Evolutionary conservation across 2,329 filamentous ascomycete genomes (phyloP).

Genomic region (Ophiostoma novo-ulmi): DNA sequence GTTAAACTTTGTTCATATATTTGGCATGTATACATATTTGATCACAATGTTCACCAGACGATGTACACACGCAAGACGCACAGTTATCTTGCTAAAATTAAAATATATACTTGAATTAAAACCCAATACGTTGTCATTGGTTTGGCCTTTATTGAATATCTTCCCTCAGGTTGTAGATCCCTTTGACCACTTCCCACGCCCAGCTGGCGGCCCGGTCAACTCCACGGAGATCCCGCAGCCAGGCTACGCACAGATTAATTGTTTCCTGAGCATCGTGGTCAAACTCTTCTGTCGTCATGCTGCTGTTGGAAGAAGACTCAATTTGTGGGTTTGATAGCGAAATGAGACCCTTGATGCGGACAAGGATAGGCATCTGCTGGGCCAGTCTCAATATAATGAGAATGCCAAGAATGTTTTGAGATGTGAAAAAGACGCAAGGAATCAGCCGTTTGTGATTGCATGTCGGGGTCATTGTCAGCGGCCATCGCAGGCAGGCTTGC

Average conservation of each 20-base stretch:
- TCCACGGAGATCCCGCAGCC: slow-evolving; percentile 53
- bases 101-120: too few relatives aligned
- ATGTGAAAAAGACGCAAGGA: slow-evolving; percentile 57
- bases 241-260: slow-evolving; percentile 51
- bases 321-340: background rate
- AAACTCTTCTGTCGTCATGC: slow-evolving; percentile 35
- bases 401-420: slow-evolving; percentile 56
- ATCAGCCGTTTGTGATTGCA: slow-evolving; percentile 54
- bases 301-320: background rate
- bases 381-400: slow-evolving; percentile 53
- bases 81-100: too few relatives aligned
- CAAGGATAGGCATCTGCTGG: slow-evolving; percentile 46
- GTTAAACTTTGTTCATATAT: too few relatives aligned
- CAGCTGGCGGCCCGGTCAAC: slow-evolving; percentile 52
- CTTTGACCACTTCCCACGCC: slow-evolving; percentile 49
- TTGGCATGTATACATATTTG: too few relatives aligned
- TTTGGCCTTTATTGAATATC: background rate
- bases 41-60: too few relatives aligned
- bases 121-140: too few relatives aligned
- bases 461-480: slow-evolving; percentile 52
- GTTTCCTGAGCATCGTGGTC: slow-evolving; percentile 49
- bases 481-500: slow-evolving; percentile 55
- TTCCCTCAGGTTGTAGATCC: slow-evolving; percentile 37
- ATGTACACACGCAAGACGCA: too few relatives aligned
- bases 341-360: slow-evolving; percentile 39